Conservation (phyloP, 192 early-diverging fungal genomes). For the Backusella sp. region DNA sequence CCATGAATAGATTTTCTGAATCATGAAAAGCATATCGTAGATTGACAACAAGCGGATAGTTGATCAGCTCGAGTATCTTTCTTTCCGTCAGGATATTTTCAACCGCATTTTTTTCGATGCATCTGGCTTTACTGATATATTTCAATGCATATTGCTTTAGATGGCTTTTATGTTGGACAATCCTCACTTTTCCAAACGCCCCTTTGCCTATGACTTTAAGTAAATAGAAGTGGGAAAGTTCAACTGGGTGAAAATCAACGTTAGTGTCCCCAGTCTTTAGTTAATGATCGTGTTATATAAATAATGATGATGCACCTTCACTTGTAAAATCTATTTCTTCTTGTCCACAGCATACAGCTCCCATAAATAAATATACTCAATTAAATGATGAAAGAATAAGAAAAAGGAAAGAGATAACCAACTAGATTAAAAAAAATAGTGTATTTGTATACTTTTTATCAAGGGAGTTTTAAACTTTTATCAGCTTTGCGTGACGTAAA, state of each 20-base stretch:
- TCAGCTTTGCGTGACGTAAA: neutral
- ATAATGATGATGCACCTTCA: constrained; percentile 53
- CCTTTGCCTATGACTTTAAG: constrained; percentile 91
- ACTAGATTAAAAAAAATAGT: neutral
- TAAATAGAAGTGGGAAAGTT: constrained; percentile 82
- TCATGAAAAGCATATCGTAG: constrained; percentile 96
- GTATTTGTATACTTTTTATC: neutral
- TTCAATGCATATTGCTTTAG: constrained; percentile 89
- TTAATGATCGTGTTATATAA: neutral
- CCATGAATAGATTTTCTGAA: constrained; percentile 90
- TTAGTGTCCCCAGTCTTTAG: neutral
- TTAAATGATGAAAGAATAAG: neutral
- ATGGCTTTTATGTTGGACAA: constrained; percentile 85
- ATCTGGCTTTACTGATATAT: constrained; percentile 95
- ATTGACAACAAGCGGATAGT: constrained; percentile 85
- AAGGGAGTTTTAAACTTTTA: neutral
- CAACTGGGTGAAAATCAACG: neutral
- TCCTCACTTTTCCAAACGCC: constrained; percentile 93
- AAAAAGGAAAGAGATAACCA: neutral
- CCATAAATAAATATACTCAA: constrained; percentile 35
- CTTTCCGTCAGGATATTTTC: constrained; percentile 92
- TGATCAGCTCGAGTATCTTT: constrained; percentile 81
- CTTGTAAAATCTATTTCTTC: constrained; percentile 69
- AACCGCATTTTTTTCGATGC: constrained; percentile 82
- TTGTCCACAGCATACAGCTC: constrained; percentile 52